A percentile compares a stretch with the other conserved stretches of the same genome.
These are phyloP conservation scores for Yamadazyma songkhlaensis DNA, from an alignment of 1,139 yeast species.

Conservation along the genomic window DNA sequence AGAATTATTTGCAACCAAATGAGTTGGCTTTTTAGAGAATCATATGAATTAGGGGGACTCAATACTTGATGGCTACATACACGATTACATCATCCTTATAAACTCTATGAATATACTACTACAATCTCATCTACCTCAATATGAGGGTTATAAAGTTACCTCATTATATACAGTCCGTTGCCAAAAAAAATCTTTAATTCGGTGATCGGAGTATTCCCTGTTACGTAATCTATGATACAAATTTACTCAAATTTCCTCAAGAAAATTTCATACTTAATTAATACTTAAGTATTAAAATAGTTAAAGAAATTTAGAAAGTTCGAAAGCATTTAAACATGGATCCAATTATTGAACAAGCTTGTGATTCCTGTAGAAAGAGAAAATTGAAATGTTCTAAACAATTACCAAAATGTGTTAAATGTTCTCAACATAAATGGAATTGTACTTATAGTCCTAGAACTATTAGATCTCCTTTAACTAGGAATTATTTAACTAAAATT, in stretches of 20 bases:
- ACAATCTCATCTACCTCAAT: too few relatives aligned
- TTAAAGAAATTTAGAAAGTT: not conserved
- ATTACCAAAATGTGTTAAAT: slow-evolving; percentile 73
- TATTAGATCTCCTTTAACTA: slow-evolving; percentile 75
- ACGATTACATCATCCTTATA: too few relatives aligned
- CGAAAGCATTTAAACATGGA: slow-evolving; percentile 7
- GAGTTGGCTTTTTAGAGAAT: too few relatives aligned
- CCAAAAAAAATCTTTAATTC: not conserved
- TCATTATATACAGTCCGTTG: too few relatives aligned
- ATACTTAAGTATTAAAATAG: not conserved
- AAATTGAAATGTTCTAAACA: slow-evolving; percentile 62
- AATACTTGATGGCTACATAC: too few relatives aligned
- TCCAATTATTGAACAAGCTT: slow-evolving; percentile 44
- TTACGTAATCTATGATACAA: not conserved
- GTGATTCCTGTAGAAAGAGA: slow-evolving; percentile 59
- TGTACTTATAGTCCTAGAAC: slow-evolving; percentile 78
- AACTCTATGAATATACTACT: too few relatives aligned
- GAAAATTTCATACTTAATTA: not conserved
- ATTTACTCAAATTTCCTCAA: not conserved
- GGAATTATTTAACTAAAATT: slow-evolving; percentile 76
- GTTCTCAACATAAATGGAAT: slow-evolving; percentile 68
- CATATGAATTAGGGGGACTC: too few relatives aligned
- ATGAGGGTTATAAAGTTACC: too few relatives aligned
- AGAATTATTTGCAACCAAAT: too few relatives aligned
- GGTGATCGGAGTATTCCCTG: slow-evolving; percentile 4